phyloP scores from a whole-genome alignment of 768 basidiomycete species.

The Termitomyces sp. region DNA sequence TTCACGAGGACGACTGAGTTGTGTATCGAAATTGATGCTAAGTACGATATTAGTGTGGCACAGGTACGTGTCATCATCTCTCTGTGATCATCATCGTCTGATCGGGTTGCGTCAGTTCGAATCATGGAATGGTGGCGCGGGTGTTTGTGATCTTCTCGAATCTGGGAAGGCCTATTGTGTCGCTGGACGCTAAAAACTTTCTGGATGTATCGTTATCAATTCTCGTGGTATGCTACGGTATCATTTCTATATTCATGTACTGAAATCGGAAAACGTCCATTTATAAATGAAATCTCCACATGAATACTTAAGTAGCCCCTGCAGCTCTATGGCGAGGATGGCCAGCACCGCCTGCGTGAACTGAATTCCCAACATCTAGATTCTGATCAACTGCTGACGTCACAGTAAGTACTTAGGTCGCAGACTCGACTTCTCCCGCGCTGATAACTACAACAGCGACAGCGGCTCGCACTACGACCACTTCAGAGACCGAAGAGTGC shows the following conservation, averaged over 20 bases:
- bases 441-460: no score
- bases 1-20: constrained; percentile 11
- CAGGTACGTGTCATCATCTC: not conserved
- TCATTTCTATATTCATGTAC: not conserved
- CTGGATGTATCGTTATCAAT: not conserved
- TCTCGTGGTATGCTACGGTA: not conserved
- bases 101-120: constrained; percentile 2
- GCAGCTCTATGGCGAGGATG: no score
- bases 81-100: not conserved
- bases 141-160: constrained; percentile 8
- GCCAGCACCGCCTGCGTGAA: no score
- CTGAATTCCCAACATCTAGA: no score
- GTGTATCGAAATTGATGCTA: not conserved
- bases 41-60: constrained; percentile 1
- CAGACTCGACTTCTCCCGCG: no score
- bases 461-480: no score
- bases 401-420: no score
- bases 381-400: no score
- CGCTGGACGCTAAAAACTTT: not conserved
- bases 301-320: no score
- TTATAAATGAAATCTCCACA: no score
- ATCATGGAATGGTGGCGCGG: constrained; percentile 12
- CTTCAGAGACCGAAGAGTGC: no score
- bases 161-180: constrained; percentile 8
- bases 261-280: not conserved